phyloP scores from a whole-genome alignment of 2,329 filamentous ascomycete genomes.

The Clonostachys rhizophaga region DNA sequence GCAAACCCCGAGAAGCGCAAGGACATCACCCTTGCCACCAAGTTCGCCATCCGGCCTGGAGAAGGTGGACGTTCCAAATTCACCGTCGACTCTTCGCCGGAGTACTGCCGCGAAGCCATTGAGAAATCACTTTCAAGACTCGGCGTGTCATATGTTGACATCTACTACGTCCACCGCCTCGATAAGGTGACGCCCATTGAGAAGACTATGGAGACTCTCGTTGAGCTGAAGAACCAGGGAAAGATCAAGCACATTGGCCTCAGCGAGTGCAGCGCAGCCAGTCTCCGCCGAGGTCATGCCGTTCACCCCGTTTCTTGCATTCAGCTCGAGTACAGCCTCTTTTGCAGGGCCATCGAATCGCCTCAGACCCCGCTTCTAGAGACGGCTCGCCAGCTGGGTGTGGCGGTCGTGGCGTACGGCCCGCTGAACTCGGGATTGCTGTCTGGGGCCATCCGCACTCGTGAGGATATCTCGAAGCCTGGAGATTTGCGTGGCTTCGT shows the following conservation, averaged over 20 bases:
- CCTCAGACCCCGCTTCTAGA: conserved; percentile 45
- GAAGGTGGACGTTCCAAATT: conserved; percentile 1
- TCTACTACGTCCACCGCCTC: conserved; percentile 18
- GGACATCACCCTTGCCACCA: conserved; percentile 38
- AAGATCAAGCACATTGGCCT: conserved; percentile 52
- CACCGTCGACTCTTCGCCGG: conserved; percentile 10
- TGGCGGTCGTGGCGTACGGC: conserved; percentile 48
- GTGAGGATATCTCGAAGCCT: not conserved
- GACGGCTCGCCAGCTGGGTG: conserved; percentile 48
- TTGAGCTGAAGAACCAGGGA: conserved; percentile 36
- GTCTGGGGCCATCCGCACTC: conserved; percentile 12
- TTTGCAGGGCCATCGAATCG: conserved; percentile 9
- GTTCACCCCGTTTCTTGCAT: conserved; percentile 44
- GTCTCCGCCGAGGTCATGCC: conserved; percentile 43
- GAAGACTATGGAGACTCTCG: conserved; percentile 41
- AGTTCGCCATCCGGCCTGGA: conserved; percentile 11
- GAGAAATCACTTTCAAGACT: conserved; percentile 32
- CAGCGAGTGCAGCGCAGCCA: conserved; percentile 35
- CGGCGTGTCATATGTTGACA: conserved; percentile 43
- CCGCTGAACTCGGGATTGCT: conserved; percentile 54
- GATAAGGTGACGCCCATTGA: conserved; percentile 27
- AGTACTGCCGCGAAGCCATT: conserved; percentile 11
- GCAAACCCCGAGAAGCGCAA: conserved; percentile 32
- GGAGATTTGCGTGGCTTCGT: not conserved
- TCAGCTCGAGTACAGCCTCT: conserved; percentile 50